Evolutionary conservation across 1,284 basidiomycete species (phyloP).

Genomic region (Ustilago loliicola): DNA sequence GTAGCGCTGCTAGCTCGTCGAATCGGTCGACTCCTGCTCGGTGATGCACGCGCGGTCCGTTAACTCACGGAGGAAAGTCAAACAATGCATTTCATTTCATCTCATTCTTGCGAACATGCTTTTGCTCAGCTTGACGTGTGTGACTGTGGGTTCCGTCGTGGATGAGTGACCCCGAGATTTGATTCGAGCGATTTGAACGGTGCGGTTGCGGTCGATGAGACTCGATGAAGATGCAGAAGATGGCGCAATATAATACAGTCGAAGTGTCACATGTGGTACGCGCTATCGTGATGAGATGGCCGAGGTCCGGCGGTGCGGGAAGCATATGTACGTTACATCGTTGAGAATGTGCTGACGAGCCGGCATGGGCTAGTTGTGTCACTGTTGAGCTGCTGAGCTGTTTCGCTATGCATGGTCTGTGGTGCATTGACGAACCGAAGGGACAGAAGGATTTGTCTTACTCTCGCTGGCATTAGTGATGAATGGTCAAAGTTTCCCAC

Average conservation of each 20-base stretch:
- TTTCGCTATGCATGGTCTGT: neutral
- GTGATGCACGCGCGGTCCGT: neutral
- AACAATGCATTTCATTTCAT: neutral
- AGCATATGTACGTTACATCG: neutral
- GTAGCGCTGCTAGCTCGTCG: slow-evolving; percentile 16
- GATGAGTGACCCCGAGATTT: too few species aligned
- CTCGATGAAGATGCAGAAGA: neutral
- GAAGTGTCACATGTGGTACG: neutral
- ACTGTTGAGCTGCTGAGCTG: neutral
- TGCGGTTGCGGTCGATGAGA: too few species aligned
- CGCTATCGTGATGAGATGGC: neutral
- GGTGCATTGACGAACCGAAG: too few species aligned
- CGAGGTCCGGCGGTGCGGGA: neutral
- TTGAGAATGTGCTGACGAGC: neutral
- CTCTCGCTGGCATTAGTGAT: too few species aligned
- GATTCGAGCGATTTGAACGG: too few species aligned
- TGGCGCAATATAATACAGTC: neutral
- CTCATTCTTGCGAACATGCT: neutral
- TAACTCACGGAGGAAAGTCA: neutral
- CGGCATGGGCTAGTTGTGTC: neutral
- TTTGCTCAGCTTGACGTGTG: neutral
- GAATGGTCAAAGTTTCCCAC: too few species aligned
- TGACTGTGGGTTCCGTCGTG: neutral
- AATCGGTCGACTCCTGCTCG: slow-evolving; percentile 6
- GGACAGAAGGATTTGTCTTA: too few species aligned